Percentiles rank a stretch among this genome's conserved stretches.
Evolutionary conservation across 2,329 filamentous ascomycete species (phyloP).

Genomic region (Aspergillus pseudonomiae): DNA sequence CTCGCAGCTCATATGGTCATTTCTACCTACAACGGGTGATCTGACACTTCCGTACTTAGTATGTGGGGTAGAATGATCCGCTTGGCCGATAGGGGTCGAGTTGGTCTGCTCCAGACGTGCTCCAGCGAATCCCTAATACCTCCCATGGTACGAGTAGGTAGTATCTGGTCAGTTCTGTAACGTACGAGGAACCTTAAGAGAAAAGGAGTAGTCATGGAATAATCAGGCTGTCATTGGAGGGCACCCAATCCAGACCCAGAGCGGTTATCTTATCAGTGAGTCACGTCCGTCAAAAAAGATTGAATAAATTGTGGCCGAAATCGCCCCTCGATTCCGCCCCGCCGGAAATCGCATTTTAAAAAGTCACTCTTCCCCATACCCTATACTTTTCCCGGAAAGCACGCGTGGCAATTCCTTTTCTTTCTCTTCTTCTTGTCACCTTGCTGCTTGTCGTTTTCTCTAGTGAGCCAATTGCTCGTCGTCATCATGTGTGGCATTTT

Average conservation of each 20-base stretch:
- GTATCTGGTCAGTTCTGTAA: neutral
- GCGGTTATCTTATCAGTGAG: slow-evolving; percentile 33
- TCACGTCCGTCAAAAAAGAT: slow-evolving; percentile 28
- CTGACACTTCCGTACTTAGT: slow-evolving; percentile 4
- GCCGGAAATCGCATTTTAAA: slow-evolving; percentile 26
- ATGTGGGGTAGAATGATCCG: slow-evolving; percentile 1
- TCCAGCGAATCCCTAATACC: neutral
- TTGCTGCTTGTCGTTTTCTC: slow-evolving; percentile 14
- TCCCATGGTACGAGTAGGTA: neutral
- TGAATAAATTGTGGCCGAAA: slow-evolving; percentile 26
- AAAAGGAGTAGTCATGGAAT: neutral
- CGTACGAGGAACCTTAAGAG: neutral
- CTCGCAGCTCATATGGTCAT: neutral
- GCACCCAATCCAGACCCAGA: slow-evolving; percentile 2
- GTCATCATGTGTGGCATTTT: slow-evolving; percentile 93
- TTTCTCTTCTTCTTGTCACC: slow-evolving; percentile 11
- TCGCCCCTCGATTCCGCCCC: slow-evolving; percentile 31
- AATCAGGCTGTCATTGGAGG: neutral
- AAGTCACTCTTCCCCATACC: slow-evolving; percentile 24
- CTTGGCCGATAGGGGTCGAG: neutral
- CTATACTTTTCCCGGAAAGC: slow-evolving; percentile 17
- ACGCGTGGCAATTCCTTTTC: slow-evolving; percentile 24
- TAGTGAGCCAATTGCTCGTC: slow-evolving; percentile 31
- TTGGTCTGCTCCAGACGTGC: neutral
- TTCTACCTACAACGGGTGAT: neutral